A percentile compares a stretch with the other conserved stretches of the same genome.
These are phyloP conservation scores for Trichoderma sp. DNA, from an alignment of 2,329 filamentous ascomycete species.

Conservation along the genomic window DNA sequence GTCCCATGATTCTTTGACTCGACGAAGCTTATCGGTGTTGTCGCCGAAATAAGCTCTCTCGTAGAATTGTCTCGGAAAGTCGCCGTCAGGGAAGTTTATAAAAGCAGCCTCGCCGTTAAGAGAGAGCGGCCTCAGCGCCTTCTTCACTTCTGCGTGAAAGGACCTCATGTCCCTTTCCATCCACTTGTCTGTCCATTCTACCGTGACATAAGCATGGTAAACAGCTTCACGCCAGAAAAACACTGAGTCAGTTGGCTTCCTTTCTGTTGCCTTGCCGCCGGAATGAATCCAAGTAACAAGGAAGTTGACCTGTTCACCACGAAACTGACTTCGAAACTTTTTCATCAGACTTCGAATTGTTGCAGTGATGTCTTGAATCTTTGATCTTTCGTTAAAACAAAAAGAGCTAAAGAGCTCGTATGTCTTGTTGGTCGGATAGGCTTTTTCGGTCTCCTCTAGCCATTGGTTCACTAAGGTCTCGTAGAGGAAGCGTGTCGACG, in stretches of 20 bases:
- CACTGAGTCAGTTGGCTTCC: not conserved
- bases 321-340: not conserved
- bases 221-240: constrained; percentile 3
- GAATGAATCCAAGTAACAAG: constrained; percentile 3
- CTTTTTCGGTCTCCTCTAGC: not conserved
- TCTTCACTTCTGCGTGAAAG: not conserved
- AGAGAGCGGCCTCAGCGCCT: not conserved
- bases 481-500: constrained; percentile 1
- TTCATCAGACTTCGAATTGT: not conserved
- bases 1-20: not conserved
- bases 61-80: not conserved
- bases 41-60: not conserved
- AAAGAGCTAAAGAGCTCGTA: constrained; percentile 4
- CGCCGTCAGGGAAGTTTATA: not conserved
- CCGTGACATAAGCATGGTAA: not conserved
- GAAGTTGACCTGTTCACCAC: not conserved
- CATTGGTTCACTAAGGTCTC: not conserved
- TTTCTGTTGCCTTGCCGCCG: not conserved
- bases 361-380: not conserved
- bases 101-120: not conserved
- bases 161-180: constrained; percentile 4
- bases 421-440: not conserved
- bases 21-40: not conserved
- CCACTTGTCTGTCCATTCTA: not conserved
- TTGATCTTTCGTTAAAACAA: not conserved